Evolutionary conservation across 352 stramenopile species (phyloP).

Genomic region (Phytophthora idaei): DNA sequence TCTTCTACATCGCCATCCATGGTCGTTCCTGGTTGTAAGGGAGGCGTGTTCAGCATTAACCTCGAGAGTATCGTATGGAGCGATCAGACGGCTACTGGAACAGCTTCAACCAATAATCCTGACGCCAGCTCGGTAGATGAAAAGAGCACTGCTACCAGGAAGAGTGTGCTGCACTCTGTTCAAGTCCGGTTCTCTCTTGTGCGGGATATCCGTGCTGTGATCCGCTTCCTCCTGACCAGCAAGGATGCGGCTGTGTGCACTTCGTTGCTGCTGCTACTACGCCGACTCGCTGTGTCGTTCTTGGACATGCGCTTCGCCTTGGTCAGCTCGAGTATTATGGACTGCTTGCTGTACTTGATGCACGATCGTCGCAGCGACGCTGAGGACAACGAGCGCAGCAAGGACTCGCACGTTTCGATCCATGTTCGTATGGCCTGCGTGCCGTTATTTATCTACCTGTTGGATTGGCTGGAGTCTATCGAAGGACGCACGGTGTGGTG

Average conservation of each 20-base stretch:
- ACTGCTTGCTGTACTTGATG: conserved; percentile 73
- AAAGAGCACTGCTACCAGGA: conserved; percentile 14
- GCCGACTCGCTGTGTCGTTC: conserved; percentile 67
- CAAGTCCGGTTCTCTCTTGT: conserved; percentile 80
- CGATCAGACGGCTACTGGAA: conserved; percentile 44
- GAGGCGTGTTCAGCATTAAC: conserved; percentile 77
- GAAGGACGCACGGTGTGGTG: conserved; percentile 86
- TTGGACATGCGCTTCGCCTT: conserved; percentile 77
- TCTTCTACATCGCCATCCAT: conserved; percentile 32
- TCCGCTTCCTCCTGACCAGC: conserved; percentile 69
- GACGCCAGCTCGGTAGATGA: conserved; percentile 33
- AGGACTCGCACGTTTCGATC: conserved; percentile 27
- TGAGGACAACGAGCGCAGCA: conserved; percentile 10
- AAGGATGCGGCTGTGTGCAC: conserved; percentile 54
- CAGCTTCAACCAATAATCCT: conserved; percentile 13
- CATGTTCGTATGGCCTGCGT: conserved; percentile 60
- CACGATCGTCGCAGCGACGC: conserved; percentile 25
- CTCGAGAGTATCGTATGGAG: conserved; percentile 86
- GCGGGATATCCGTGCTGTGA: conserved; percentile 63
- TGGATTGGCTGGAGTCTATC: conserved; percentile 84
- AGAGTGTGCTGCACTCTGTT: conserved; percentile 49
- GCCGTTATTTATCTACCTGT: conserved; percentile 70
- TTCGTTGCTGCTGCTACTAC: conserved; percentile 62
- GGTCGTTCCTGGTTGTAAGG: conserved; percentile 40
- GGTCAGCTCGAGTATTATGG: conserved; percentile 78